Evolutionary conservation across 176 grass and related monocot species (phyloP).

Genomic region (Echinochloa phyllopogon): DNA sequence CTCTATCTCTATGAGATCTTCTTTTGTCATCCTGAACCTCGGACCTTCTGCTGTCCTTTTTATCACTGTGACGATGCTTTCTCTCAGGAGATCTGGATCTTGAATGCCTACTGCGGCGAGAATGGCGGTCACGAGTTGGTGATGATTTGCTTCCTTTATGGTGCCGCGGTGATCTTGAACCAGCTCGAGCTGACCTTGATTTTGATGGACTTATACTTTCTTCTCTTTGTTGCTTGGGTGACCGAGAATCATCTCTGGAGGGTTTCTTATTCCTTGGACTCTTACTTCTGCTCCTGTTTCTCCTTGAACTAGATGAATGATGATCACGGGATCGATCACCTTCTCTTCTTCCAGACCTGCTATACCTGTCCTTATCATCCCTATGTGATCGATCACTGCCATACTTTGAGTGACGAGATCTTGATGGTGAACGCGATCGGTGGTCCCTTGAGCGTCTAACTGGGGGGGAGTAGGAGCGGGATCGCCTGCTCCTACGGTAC

Average conservation of each 20-base stretch:
- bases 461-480: conserved; percentile 74
- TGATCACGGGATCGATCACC: conserved; percentile 56
- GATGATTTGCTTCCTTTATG: conserved; percentile 66
- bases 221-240: conserved; percentile 62
- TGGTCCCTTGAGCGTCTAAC: conserved; percentile 58
- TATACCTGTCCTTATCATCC: conserved; percentile 71
- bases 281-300: conserved; percentile 81
- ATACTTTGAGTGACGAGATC: conserved; percentile 64
- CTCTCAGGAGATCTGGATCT: conserved; percentile 89
- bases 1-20: conserved; percentile 48
- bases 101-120: conserved; percentile 54
- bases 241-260: conserved; percentile 55
- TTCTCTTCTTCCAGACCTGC: conserved; percentile 62
- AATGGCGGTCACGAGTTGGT: conserved; percentile 50
- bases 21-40: conserved; percentile 54
- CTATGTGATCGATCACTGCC: conserved; percentile 60
- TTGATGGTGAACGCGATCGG: conserved; percentile 72
- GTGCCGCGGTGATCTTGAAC: conserved; percentile 66
- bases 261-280: conserved; percentile 70
- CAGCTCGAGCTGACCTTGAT: conserved; percentile 56
- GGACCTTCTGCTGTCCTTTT: conserved; percentile 58
- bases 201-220: conserved; percentile 63
- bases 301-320: conserved; percentile 77
- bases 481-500: conserved; percentile 74
- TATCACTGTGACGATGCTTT: conserved; percentile 60